These are phyloP conservation scores for Medicago ruthenica DNA, from an alignment of 306 rosid genomes.

Conservation along the genomic window DNA sequence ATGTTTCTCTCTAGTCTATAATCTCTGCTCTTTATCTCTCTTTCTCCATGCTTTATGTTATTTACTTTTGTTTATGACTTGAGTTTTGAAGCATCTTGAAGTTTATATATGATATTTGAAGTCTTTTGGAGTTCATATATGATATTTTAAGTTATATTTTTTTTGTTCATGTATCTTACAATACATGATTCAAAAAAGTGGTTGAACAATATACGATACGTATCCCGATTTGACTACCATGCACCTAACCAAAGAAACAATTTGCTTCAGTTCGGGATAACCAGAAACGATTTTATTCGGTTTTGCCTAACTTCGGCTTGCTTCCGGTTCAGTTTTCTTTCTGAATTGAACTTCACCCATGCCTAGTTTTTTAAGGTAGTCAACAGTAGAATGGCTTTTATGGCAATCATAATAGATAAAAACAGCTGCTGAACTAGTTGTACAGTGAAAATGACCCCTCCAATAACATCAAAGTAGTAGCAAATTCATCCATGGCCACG, in stretches of 20 bases:
- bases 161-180: no score
- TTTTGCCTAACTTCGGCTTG: not conserved
- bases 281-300: not conserved
- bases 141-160: no score
- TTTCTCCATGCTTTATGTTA: no score
- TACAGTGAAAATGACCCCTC: not conserved
- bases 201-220: no score
- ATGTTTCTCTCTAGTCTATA: no score
- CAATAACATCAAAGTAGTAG: not conserved
- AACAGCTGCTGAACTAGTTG: not conserved
- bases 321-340: not conserved
- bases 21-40: no score
- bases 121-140: no score
- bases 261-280: not conserved
- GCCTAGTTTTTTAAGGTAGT: not conserved
- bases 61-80: no score
- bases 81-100: no score
- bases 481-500: not conserved
- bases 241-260: not conserved
- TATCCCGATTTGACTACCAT: no score
- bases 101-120: no score
- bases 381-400: not conserved
- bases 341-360: not conserved
- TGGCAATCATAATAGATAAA: slow-evolving; percentile 5
- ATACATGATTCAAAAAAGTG: no score